These are phyloP conservation scores for Onygena corvina DNA, from an alignment of 2,329 filamentous ascomycete genomes.

Conservation along the genomic window DNA sequence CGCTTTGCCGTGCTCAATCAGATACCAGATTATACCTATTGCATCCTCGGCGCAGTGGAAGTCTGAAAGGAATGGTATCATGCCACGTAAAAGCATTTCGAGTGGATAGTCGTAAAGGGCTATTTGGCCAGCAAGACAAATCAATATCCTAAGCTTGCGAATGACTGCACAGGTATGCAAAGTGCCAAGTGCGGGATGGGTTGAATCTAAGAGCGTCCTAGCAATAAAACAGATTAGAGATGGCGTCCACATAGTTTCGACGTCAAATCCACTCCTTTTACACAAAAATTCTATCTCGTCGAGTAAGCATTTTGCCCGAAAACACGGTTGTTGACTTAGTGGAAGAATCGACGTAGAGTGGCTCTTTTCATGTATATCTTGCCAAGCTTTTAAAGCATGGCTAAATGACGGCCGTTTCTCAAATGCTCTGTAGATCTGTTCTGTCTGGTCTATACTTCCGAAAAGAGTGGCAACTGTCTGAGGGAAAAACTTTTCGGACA, in stretches of 20 bases:
- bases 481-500: constrained; percentile 59
- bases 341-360: constrained; percentile 56
- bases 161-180: constrained; percentile 77
- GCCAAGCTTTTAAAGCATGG: constrained; percentile 52
- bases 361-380: constrained; percentile 56
- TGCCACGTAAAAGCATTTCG: constrained; percentile 76
- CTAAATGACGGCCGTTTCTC: constrained; percentile 46
- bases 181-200: constrained; percentile 72
- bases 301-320: constrained; percentile 63
- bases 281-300: constrained; percentile 70
- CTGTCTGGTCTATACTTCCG: constrained; percentile 64
- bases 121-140: constrained; percentile 61
- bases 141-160: constrained; percentile 69
- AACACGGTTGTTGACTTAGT: constrained; percentile 73
- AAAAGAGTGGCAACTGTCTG: constrained; percentile 67
- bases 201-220: constrained; percentile 64
- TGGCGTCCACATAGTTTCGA: constrained; percentile 59
- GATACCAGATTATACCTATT: constrained; percentile 72
- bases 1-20: constrained; percentile 54
- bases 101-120: constrained; percentile 70
- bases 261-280: constrained; percentile 54
- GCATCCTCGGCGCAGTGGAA: constrained; percentile 83
- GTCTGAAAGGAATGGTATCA: constrained; percentile 67
- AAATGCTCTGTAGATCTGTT: constrained; percentile 57
- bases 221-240: constrained; percentile 61